Evolutionary conservation across 2,329 filamentous ascomycete genomes (phyloP).

Genomic region (Cytospora piceae): DNA sequence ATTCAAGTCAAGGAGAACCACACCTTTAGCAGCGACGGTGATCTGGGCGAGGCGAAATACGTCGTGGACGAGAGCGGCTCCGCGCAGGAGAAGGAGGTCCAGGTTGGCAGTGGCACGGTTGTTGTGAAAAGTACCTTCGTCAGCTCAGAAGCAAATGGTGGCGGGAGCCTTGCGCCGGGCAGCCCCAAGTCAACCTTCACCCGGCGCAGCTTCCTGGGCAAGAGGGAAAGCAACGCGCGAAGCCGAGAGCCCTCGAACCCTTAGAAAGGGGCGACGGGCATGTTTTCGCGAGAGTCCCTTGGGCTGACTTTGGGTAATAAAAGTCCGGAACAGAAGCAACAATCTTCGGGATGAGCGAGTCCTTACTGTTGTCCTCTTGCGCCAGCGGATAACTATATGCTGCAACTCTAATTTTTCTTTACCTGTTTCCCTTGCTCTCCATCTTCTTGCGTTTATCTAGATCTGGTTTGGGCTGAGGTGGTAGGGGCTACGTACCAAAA

Average conservation of each 20-base stretch:
- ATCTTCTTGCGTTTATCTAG: constrained; percentile 1
- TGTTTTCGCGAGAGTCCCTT: constrained; percentile 29
- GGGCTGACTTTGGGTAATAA: constrained; percentile 11
- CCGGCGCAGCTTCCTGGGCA: constrained; percentile 60
- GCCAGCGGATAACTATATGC: constrained; percentile 21
- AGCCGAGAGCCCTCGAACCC: constrained; percentile 49
- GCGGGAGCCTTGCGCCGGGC: constrained; percentile 42
- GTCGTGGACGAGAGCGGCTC: constrained; percentile 82
- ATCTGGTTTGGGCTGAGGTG: not conserved
- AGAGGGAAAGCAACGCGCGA: constrained; percentile 44
- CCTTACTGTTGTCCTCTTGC: not conserved
- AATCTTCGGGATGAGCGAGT: not conserved
- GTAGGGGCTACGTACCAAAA: not conserved
- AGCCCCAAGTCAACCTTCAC: constrained; percentile 51
- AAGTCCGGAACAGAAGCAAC: constrained; percentile 10
- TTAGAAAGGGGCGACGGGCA: constrained; percentile 27
- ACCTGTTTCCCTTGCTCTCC: constrained; percentile 1
- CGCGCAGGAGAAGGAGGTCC: constrained; percentile 72
- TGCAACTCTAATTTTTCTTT: not conserved
- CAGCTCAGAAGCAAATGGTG: constrained; percentile 48
- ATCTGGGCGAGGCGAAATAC: constrained; percentile 84
- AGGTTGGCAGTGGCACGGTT: constrained; percentile 73
- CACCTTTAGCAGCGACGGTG: constrained; percentile 80
- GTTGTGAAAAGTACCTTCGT: constrained; percentile 75
- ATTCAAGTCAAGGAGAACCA: constrained; percentile 83